These are phyloP conservation scores for Pseudogymnoascus sp. DNA, from an alignment of 2,329 filamentous ascomycete species.

Conservation along the genomic window DNA sequence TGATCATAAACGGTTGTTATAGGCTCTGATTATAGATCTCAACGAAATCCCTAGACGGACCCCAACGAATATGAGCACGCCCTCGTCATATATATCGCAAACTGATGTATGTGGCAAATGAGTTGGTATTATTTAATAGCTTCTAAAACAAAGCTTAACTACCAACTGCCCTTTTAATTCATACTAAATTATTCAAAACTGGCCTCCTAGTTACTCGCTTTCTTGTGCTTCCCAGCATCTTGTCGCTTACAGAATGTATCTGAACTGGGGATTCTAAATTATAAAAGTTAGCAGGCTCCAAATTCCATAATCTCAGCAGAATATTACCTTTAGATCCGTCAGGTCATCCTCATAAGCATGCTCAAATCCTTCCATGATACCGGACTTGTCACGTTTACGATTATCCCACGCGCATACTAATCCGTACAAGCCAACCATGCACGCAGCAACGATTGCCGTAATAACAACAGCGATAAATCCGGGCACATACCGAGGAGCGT, in stretches of 20 bases:
- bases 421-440: background rate
- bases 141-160: background rate
- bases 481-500: constrained; percentile 32
- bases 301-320: background rate
- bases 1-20: background rate
- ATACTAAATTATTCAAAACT: background rate
- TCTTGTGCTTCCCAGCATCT: background rate
- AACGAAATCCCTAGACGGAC: background rate
- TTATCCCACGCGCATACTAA: constrained; percentile 3
- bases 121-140: background rate
- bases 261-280: constrained; percentile 9
- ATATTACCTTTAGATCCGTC: constrained; percentile 6
- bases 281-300: background rate
- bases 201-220: background rate
- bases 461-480: constrained; percentile 33
- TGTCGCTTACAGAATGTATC: background rate
- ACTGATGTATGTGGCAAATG: background rate
- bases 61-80: background rate
- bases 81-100: background rate
- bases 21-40: background rate
- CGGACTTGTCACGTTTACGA: background rate
- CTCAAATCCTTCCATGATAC: constrained; percentile 8
- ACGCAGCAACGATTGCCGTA: background rate
- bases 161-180: background rate
- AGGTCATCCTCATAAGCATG: constrained; percentile 11